Conservation (phyloP, 106 monocot species). For the Allium cepa region DNA sequence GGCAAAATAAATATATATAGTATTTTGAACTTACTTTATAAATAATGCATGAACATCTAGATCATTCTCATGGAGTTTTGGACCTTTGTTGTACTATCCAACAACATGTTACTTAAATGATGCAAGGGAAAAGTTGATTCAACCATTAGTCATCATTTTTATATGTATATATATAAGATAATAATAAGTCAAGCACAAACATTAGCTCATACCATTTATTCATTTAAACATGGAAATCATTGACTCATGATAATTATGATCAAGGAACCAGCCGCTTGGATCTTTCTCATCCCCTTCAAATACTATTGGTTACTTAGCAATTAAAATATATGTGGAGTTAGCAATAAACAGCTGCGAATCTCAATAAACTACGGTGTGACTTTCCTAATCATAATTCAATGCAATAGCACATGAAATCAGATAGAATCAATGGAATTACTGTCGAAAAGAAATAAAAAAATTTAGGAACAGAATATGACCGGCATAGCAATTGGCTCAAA, state of each 20-base stretch:
- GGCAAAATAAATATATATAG: neutral
- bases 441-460: too few species aligned
- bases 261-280: constrained; percentile 96
- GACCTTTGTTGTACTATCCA: constrained; percentile 98
- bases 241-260: constrained; percentile 96
- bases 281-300: constrained; percentile 99
- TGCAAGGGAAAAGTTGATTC: constrained; percentile 2
- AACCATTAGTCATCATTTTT: neutral
- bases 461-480: constrained; percentile 21
- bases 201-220: constrained; percentile 57
- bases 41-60: constrained; percentile 89
- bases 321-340: neutral
- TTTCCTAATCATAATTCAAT: too few species aligned
- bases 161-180: too few species aligned
- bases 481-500: constrained; percentile 76
- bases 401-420: too few species aligned
- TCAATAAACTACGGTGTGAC: too few species aligned
- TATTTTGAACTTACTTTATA: constrained; percentile 52
- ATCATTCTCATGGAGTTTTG: constrained; percentile 94
- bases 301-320: constrained; percentile 47
- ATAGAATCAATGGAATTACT: too few species aligned
- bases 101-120: constrained; percentile 98
- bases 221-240: constrained; percentile 99
- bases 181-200: too few species aligned
- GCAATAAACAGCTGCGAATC: too few species aligned